Percentiles rank a stretch among this genome's conserved stretches.
Evolutionary conservation across 1,139 yeast species (phyloP).

Genomic region (Geotrichum macrosporum): DNA sequence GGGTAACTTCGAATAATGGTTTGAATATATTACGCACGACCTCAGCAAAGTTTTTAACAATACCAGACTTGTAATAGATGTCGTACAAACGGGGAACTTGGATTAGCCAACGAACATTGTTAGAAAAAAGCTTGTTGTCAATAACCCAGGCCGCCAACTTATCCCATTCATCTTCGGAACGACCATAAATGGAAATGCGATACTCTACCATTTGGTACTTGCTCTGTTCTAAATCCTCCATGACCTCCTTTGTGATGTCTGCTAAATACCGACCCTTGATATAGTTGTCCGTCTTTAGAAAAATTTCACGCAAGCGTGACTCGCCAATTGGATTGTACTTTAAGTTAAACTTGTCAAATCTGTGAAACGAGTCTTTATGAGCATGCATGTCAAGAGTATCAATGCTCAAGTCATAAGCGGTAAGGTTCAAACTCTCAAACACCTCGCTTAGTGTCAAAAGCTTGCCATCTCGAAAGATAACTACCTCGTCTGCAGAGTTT

Average conservation of each 20-base stretch:
- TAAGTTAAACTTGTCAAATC: slow-evolving; percentile 95
- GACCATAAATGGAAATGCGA: slow-evolving; percentile 89
- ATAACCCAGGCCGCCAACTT: slow-evolving; percentile 92
- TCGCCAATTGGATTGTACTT: slow-evolving; percentile 98
- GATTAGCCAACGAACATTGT: slow-evolving; percentile 93
- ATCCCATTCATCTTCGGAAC: slow-evolving; percentile 90
- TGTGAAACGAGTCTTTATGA: slow-evolving; percentile 94
- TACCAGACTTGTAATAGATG: slow-evolving; percentile 71
- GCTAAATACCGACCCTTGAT: slow-evolving; percentile 86
- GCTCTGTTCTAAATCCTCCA: slow-evolving; percentile 84
- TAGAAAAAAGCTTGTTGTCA: slow-evolving; percentile 85
- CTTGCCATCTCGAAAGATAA: slow-evolving; percentile 88
- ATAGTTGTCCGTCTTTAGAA: slow-evolving; percentile 90
- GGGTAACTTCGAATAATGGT: slow-evolving; percentile 90
- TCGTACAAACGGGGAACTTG: slow-evolving; percentile 94
- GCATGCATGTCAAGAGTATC: slow-evolving; percentile 99
- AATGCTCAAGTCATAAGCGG: slow-evolving; percentile 91
- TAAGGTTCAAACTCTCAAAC: slow-evolving; percentile 79
- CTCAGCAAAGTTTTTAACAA: slow-evolving; percentile 69
- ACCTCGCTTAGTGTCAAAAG: slow-evolving; percentile 83
- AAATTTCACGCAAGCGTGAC: slow-evolving; percentile 91
- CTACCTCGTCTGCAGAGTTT: slow-evolving; percentile 79
- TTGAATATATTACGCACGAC: slow-evolving; percentile 71
- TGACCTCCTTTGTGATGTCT: slow-evolving; percentile 87
- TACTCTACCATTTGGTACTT: slow-evolving; percentile 97